These are phyloP conservation scores for Corymbia maculata DNA, from an alignment of 345 rosid species.

Conservation along the genomic window DNA sequence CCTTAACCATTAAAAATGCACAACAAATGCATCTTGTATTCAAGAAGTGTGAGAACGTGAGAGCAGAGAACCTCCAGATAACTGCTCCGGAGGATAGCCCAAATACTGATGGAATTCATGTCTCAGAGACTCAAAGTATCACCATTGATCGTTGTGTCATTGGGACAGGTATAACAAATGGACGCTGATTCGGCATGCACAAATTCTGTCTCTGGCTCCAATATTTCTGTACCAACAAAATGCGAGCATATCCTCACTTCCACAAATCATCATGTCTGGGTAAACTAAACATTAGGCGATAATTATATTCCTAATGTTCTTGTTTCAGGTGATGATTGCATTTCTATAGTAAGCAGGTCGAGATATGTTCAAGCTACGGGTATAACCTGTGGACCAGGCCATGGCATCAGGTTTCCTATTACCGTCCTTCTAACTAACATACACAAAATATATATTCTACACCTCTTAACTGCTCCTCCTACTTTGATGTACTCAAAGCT, in stretches of 20 bases:
- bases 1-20: slow-evolving; percentile 48
- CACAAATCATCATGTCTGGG: neutral
- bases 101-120: slow-evolving; percentile 93
- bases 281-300: neutral
- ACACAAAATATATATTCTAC: neutral
- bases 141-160: slow-evolving; percentile 44
- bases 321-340: slow-evolving; percentile 82
- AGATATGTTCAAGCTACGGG: slow-evolving; percentile 56
- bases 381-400: slow-evolving; percentile 90
- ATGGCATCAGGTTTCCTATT: slow-evolving; percentile 67
- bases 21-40: slow-evolving; percentile 79
- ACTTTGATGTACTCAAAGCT: neutral
- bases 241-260: neutral
- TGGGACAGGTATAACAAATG: slow-evolving; percentile 42
- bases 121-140: slow-evolving; percentile 48
- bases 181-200: neutral
- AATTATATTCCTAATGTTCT: neutral
- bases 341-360: slow-evolving; percentile 87
- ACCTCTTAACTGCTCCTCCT: neutral
- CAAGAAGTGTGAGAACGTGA: slow-evolving; percentile 39
- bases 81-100: slow-evolving; percentile 71
- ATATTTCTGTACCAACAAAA: neutral
- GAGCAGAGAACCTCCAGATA: slow-evolving; percentile 39
- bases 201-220: neutral
- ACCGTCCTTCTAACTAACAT: neutral